Evolutionary conservation across 345 rosid species (phyloP), one percentile per base, ranked within the genome.

Genomic region (Crucihimalaya himalaica): DNA sequence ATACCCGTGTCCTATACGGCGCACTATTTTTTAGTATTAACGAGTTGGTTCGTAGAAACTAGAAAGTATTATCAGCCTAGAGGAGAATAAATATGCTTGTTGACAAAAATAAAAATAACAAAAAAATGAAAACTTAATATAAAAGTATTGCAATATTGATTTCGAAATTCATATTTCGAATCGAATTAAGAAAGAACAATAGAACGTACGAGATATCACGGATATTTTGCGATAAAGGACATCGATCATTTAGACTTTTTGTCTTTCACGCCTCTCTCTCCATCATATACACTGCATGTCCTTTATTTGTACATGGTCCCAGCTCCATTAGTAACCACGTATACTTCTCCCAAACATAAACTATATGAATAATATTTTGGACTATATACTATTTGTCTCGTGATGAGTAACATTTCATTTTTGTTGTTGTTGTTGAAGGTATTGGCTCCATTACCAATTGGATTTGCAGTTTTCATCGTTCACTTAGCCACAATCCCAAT

Each of bases 391-490:
- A 28, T 59, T 28, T 68, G 48, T 52, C 69, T 75, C 28, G 68
- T 68, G 35, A 70, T 39, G 51, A 45, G 20, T 61, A 75, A 52
- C 70, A 62, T 55, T 27, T 35, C 18, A 21, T 21, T 42, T 47
- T 6, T 43, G 65, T 28, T 57, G 16, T 65, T 39, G 16, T 35
- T 7, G 63, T 5, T 46, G 51, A 82, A 89, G 98, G 96, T 93
- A 0, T 85, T 93, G 86, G 98, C 98, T 28, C 98, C 98, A 25
- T 92, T 93, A 4, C 98, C 98, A 2, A 93, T 93, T 64, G 98
- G 98, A 73, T 90, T 93, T 78, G 97, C 98, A 5, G 98, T 93
- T 70, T 93, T 93, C 83, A 93, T 90, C 76, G 98, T 93, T 73
- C 98, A 93, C 74, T 78, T 93, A 31, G 97, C 93, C 47, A 93